Evolutionary conservation across 1,284 basidiomycete species (phyloP).

Genomic region (Ustilago vetiveriae): DNA sequence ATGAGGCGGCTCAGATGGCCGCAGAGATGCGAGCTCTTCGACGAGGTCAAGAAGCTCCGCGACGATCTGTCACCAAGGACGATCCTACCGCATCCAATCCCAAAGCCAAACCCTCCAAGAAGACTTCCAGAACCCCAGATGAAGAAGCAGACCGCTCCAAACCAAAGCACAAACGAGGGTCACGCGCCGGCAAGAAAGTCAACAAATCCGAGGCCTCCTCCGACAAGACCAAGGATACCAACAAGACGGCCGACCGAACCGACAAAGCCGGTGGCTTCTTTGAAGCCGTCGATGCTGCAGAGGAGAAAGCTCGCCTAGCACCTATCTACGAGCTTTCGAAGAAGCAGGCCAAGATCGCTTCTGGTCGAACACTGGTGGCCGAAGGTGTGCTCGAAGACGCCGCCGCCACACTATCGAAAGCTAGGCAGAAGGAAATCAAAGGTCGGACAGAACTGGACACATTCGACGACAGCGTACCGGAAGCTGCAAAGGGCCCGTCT

Average conservation of each 20-base stretch:
- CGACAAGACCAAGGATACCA: background rate
- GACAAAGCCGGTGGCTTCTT: conserved; percentile 19
- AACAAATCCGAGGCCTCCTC: conserved; percentile 8
- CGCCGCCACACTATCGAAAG: conserved; percentile 14
- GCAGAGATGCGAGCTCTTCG: conserved; percentile 32
- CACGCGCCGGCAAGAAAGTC: conserved; percentile 35
- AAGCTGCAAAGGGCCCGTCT: background rate
- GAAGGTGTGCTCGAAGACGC: conserved; percentile 44
- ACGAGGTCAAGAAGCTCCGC: conserved; percentile 10
- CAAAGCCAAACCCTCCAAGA: conserved; percentile 5
- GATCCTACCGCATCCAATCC: conserved; percentile 7
- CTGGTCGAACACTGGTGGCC: conserved; percentile 33
- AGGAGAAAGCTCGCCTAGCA: conserved; percentile 28
- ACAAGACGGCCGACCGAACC: conserved; percentile 3
- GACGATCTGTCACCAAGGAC: conserved; percentile 4
- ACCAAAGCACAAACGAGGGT: conserved; percentile 32
- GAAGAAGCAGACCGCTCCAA: conserved; percentile 11
- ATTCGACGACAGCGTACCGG: conserved; percentile 16
- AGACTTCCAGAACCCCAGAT: background rate
- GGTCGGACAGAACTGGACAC: conserved; percentile 18
- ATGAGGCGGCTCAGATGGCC: conserved; percentile 19
- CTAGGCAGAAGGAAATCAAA: conserved; percentile 22
- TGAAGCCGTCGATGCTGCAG: conserved; percentile 37
- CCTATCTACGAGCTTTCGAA: conserved; percentile 40
- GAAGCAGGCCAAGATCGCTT: conserved; percentile 36